Conservation (phyloP, 805 yeast species). For the Candida glaebosa region DNA sequence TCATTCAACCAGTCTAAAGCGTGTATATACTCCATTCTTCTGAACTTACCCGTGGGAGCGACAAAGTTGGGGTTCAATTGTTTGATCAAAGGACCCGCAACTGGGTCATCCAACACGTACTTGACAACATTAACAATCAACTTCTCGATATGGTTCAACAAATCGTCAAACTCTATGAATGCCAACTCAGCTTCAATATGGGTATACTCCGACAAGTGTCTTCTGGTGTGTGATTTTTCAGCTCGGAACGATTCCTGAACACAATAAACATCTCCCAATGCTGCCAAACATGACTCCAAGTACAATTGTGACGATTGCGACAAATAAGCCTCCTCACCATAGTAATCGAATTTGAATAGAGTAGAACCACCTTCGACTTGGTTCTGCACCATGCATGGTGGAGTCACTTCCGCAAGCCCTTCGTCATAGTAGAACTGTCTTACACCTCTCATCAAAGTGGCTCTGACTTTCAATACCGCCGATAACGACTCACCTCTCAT, state of each 20-base stretch:
- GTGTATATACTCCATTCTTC: constrained; percentile 84
- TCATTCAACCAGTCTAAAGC: constrained; percentile 97
- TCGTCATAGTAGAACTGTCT: constrained; percentile 77
- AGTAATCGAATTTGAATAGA: constrained; percentile 85
- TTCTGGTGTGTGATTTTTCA: constrained; percentile 97
- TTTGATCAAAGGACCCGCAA: constrained; percentile 84
- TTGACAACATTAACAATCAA: constrained; percentile 66
- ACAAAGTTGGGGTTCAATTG: constrained; percentile 90
- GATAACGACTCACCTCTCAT: constrained; percentile 93
- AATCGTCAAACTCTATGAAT: constrained; percentile 81
- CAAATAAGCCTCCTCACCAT: constrained; percentile 93
- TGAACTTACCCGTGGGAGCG: constrained; percentile 82
- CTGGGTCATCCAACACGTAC: constrained; percentile 82
- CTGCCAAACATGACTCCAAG: constrained; percentile 93
- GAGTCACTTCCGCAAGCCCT: constrained; percentile 85
- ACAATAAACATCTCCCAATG: constrained; percentile 96
- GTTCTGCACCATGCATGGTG: constrained; percentile 99
- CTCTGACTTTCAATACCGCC: constrained; percentile 93
- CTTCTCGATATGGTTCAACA: constrained; percentile 80
- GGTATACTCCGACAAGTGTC: constrained; percentile 95
- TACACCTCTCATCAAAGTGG: constrained; percentile 65
- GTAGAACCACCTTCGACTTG: constrained; percentile 99
- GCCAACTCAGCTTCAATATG: constrained; percentile 95
- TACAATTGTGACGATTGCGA: constrained; percentile 97
- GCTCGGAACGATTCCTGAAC: constrained; percentile 99